Evolutionary conservation across 1,139 yeast genomes (phyloP).

Genomic region (Blastobotrys capitulatus): DNA sequence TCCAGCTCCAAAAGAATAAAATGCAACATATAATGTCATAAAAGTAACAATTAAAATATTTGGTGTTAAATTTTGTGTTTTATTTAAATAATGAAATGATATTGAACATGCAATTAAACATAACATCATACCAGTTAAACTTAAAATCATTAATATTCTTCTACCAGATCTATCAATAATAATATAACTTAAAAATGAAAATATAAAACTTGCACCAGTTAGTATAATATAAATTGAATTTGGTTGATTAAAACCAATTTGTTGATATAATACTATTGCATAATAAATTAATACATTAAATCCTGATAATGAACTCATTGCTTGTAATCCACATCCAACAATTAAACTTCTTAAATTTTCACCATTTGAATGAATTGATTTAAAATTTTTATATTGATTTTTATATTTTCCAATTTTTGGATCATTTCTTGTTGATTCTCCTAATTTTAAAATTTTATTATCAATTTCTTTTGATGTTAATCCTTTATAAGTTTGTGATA

Average conservation of each 20-base stretch:
- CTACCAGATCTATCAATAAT: slow-evolving; percentile 84
- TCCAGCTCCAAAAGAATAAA: slow-evolving; percentile 91
- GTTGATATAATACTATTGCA: slow-evolving; percentile 81
- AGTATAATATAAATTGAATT: slow-evolving; percentile 91
- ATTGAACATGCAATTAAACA: slow-evolving; percentile 77
- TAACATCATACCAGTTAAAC: slow-evolving; percentile 73
- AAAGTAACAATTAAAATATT: slow-evolving; percentile 88
- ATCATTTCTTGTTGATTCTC: slow-evolving; percentile 10
- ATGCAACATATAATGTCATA: slow-evolving; percentile 82
- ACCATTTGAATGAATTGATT: slow-evolving; percentile 55
- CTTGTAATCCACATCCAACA: slow-evolving; percentile 88
- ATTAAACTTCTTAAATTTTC: slow-evolving; percentile 64
- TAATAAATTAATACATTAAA: slow-evolving; percentile 94
- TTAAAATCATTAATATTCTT: slow-evolving; percentile 64
- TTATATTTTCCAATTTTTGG: neutral
- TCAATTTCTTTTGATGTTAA: slow-evolving; percentile 26
- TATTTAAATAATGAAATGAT: slow-evolving; percentile 73
- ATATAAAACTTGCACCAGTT: slow-evolving; percentile 87
- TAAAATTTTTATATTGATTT: slow-evolving; percentile 55
- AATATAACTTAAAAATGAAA: slow-evolving; percentile 76
- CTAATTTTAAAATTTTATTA: slow-evolving; percentile 25
- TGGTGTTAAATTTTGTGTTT: slow-evolving; percentile 45
- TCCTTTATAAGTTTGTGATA: slow-evolving; percentile 43
- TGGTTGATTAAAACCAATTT: slow-evolving; percentile 79
- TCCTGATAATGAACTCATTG: slow-evolving; percentile 93